These are phyloP conservation scores for Tetratostichococcus sp. DNA, from an alignment of 139 green algal species.

Conservation along the genomic window DNA sequence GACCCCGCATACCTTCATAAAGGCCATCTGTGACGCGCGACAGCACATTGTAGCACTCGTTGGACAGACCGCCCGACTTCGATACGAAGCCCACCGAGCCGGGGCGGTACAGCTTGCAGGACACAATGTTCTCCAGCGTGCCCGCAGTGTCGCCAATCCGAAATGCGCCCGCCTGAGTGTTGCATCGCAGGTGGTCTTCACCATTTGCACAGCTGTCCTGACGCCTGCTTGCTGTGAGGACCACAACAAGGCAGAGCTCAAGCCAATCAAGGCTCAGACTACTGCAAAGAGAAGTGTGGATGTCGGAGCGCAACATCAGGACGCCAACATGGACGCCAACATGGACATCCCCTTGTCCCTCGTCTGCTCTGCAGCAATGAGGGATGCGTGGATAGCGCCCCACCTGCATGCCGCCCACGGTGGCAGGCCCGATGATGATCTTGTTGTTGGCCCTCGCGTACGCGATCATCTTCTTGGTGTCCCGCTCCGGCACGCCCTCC, in stretches of 20 bases:
- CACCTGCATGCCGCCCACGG: slow-evolving; percentile 85
- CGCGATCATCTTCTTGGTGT: slow-evolving; percentile 86
- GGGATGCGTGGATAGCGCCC: too few species aligned
- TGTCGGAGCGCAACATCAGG: too few species aligned
- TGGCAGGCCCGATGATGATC: slow-evolving; percentile 88
- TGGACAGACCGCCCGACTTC: slow-evolving; percentile 92
- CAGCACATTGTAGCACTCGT: slow-evolving; percentile 96
- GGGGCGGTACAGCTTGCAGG: slow-evolving; percentile 88
- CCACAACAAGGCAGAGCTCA: too few species aligned
- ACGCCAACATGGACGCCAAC: too few species aligned
- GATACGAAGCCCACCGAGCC: slow-evolving; percentile 90
- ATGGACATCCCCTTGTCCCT: too few species aligned
- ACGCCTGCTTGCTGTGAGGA: too few species aligned
- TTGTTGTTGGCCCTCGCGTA: slow-evolving; percentile 81
- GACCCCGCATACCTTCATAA: too few species aligned
- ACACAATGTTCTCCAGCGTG: slow-evolving; percentile 94
- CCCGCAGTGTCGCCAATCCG: slow-evolving; percentile 93
- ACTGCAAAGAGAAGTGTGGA: too few species aligned
- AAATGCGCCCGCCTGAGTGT: slow-evolving; percentile 83
- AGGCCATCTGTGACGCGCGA: slow-evolving; percentile 85
- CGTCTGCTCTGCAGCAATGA: too few species aligned
- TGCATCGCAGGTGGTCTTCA: too few species aligned
- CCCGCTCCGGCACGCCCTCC: slow-evolving; percentile 88
- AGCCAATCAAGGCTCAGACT: too few species aligned
- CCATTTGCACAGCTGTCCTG: too few species aligned